These are phyloP conservation scores for Endocarpon pusillum DNA, from an alignment of 495 filamentous ascomycete species.

Conservation along the genomic window DNA sequence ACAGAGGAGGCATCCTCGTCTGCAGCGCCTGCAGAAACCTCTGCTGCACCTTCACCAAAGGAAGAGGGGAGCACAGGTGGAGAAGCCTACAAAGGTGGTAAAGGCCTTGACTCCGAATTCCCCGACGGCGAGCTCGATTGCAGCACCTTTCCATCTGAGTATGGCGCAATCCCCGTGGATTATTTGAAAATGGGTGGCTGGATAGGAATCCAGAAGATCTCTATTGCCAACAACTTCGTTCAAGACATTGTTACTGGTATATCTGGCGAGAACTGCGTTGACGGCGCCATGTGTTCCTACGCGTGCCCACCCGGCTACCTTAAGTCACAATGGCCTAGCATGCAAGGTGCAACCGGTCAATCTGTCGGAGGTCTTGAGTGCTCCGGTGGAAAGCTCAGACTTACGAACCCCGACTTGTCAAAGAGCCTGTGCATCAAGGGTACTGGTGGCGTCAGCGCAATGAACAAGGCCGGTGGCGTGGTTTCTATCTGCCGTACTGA, in stretches of 20 bases:
- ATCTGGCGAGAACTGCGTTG: constrained; percentile 33
- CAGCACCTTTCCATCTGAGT: constrained; percentile 56
- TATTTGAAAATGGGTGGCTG: constrained; percentile 60
- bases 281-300: constrained; percentile 73
- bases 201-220: constrained; percentile 58
- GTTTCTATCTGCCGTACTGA: constrained; percentile 86
- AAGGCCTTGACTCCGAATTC: constrained; percentile 51
- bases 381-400: constrained; percentile 52
- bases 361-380: constrained; percentile 82
- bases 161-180: constrained; percentile 56
- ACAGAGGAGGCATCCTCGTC: background rate
- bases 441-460: constrained; percentile 46
- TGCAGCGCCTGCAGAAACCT: background rate
- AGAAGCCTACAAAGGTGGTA: constrained; percentile 14
- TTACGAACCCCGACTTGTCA: constrained; percentile 46
- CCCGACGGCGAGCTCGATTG: constrained; percentile 62
- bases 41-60: background rate
- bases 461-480: constrained; percentile 47
- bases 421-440: constrained; percentile 64
- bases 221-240: constrained; percentile 20
- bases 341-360: constrained; percentile 66
- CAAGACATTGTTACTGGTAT: constrained; percentile 49
- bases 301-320: constrained; percentile 82
- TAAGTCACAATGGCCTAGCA: constrained; percentile 79
- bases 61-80: background rate